Evolutionary conservation across 805 yeast species (phyloP).

Genomic region (Candida silvicultrix): DNA sequence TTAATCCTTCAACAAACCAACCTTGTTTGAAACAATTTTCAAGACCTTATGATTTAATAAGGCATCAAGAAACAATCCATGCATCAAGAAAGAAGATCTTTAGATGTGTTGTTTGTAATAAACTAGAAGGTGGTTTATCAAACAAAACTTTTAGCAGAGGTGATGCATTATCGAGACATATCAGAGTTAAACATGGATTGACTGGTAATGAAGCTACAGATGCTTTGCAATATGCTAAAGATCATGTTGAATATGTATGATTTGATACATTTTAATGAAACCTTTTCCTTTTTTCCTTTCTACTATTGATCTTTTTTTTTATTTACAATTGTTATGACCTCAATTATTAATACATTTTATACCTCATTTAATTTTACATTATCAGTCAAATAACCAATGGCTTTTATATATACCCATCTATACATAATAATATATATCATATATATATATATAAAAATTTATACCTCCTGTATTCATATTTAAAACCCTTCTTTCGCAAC

Average conservation of each 20-base stretch:
- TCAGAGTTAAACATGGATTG: constrained; percentile 82
- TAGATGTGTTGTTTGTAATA: constrained; percentile 78
- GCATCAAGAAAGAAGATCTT: constrained; percentile 80
- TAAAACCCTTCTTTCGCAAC: constrained; percentile 68
- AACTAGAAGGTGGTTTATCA: constrained; percentile 32
- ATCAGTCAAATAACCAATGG: neutral
- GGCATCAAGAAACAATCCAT: constrained; percentile 96
- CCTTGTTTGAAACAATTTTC: constrained; percentile 79
- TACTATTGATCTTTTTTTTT: too few species aligned
- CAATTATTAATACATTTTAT: neutral
- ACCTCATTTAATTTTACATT: neutral
- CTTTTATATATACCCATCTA: neutral
- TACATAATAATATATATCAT: neutral
- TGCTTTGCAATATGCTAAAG: constrained; percentile 70
- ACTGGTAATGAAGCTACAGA: constrained; percentile 61
- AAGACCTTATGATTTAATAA: constrained; percentile 86
- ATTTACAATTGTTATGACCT: neutral
- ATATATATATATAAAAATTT: neutral
- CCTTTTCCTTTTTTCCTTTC: neutral
- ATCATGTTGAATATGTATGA: constrained; percentile 57
- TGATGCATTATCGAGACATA: constrained; percentile 92
- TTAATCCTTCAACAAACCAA: constrained; percentile 53
- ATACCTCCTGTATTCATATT: neutral
- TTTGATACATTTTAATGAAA: too few species aligned
- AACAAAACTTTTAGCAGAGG: constrained; percentile 83